Percentiles rank a stretch among this genome's conserved stretches.
Conservation (phyloP, 306 rosid genomes). For the Prunus mongolica region DNA sequence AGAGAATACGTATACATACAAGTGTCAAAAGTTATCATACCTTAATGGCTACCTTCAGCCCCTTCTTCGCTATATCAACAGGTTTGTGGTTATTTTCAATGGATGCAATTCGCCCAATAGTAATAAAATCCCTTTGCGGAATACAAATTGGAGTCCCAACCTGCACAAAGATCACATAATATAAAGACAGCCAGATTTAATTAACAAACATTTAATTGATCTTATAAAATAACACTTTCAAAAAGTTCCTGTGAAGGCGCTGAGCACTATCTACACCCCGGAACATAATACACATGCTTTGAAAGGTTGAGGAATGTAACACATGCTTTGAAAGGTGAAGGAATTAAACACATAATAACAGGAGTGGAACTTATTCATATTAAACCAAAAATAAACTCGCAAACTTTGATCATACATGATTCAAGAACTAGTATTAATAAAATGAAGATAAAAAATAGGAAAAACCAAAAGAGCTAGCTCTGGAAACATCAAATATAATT, state of each 20-base stretch:
- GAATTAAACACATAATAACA: not conserved
- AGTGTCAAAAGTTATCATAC: conserved; percentile 28
- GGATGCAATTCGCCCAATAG: conserved; percentile 81
- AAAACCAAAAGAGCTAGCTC: not conserved
- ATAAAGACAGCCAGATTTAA: conserved; percentile 1
- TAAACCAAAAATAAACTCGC: not conserved
- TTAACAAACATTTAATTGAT: not conserved
- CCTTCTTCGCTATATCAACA: conserved; percentile 87
- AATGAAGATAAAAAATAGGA: too few relatives aligned
- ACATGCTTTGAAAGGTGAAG: not conserved
- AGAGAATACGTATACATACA: not conserved
- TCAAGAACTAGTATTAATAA: not conserved
- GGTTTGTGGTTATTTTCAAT: conserved; percentile 88
- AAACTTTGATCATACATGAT: not conserved
- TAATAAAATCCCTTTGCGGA: conserved; percentile 80
- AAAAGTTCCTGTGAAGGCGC: not conserved
- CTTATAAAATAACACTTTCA: not conserved
- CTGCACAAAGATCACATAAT: conserved; percentile 38
- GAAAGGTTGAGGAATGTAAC: not conserved
- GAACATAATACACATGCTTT: not conserved
- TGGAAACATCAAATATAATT: not conserved
- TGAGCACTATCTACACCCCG: not conserved
- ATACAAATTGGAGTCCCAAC: conserved; percentile 92
- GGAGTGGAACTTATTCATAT: not conserved
- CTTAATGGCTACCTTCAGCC: conserved; percentile 87